These are phyloP conservation scores for Stemphylium beticola DNA, from an alignment of 2,329 filamentous ascomycete genomes.

Conservation along the genomic window DNA sequence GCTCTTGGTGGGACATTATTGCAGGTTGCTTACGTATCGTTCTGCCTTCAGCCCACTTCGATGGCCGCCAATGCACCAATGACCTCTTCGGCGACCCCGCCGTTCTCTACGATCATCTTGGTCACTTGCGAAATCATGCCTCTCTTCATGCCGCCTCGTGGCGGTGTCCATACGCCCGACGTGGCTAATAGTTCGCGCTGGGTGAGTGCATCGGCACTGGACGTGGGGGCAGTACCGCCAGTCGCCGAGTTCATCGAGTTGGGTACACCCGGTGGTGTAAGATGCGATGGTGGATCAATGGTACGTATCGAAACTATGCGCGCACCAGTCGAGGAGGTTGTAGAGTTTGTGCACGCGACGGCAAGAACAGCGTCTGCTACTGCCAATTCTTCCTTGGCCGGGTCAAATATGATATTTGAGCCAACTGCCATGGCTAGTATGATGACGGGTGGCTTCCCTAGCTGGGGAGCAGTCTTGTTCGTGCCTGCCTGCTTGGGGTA, in stretches of 20 bases:
- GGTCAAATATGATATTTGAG: conserved; percentile 92
- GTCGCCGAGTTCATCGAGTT: conserved; percentile 55
- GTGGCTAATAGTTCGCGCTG: conserved; percentile 63
- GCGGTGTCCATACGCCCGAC: conserved; percentile 81
- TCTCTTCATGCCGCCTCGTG: conserved; percentile 81
- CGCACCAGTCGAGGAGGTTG: conserved; percentile 30
- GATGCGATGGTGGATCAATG: conserved; percentile 57
- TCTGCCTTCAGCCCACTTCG: conserved; percentile 53
- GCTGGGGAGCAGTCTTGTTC: conserved; percentile 26
- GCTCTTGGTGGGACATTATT: neutral
- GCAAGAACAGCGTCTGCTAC: conserved; percentile 90
- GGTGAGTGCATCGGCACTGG: conserved; percentile 50
- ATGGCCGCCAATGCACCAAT: conserved; percentile 80
- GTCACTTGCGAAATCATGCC: conserved; percentile 75
- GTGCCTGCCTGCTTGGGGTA: conserved; percentile 63
- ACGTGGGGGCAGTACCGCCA: conserved; percentile 47
- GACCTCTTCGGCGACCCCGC: conserved; percentile 85
- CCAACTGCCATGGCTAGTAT: conserved; percentile 87
- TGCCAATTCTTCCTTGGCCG: conserved; percentile 86
- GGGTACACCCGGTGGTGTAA: conserved; percentile 57
- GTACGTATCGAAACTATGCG: conserved; percentile 55
- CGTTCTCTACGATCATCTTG: conserved; percentile 74
- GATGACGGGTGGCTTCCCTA: conserved; percentile 77
- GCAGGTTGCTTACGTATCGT: neutral
- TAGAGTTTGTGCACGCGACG: conserved; percentile 69